Evolutionary conservation across 2,329 filamentous ascomycete species (phyloP), one percentile per base, ranked within the genome.

Genomic region (Aspergillus unguis): DNA sequence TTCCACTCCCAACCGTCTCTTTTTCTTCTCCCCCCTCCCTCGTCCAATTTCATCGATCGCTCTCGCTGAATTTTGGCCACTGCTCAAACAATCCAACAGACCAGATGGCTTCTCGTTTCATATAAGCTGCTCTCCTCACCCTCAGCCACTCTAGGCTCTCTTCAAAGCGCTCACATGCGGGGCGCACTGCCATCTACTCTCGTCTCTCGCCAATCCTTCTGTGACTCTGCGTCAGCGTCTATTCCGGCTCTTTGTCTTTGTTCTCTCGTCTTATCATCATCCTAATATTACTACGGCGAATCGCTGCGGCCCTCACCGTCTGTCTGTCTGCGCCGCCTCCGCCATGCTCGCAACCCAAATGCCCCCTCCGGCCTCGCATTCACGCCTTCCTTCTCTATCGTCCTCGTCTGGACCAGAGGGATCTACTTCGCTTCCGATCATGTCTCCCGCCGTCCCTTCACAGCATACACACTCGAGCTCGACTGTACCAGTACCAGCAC

Each of bases 301-400:
- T 38, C 44, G 25, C 35, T 32, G 36, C 27, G 17, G n/a, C 38
- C 37, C 9, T 36, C 32, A 28, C 42, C 53, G 38, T 36, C 26
- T 32, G 38, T 54, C 35, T 48, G 36, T 50, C 45, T 52, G 53
- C 52, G 42, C 37, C 36, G 40, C 42, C 49, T 54, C 42, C 59
- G 56, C 59, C 58, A 63, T 63, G 61, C 58, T 63, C 41, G 54
- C 49, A 27, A 52, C 53, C 58, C 50, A 56, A 50, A 64, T 64
- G 60, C 57, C 56, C 55, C 55, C 58, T 50, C 58, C 54, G 55
- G 41, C 52, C 17, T 59, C 58, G 29, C 55, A 58, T 46, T 44
- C 53, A 40, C 48, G 37, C 54, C 45, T 51, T 37, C 50, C 36
- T 40, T 42, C 37, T 33, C 52, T 41, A 5, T 45, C 49, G 11